Evolutionary conservation across 805 yeast species (phyloP).

Genomic region (Saturnispora dispora): DNA sequence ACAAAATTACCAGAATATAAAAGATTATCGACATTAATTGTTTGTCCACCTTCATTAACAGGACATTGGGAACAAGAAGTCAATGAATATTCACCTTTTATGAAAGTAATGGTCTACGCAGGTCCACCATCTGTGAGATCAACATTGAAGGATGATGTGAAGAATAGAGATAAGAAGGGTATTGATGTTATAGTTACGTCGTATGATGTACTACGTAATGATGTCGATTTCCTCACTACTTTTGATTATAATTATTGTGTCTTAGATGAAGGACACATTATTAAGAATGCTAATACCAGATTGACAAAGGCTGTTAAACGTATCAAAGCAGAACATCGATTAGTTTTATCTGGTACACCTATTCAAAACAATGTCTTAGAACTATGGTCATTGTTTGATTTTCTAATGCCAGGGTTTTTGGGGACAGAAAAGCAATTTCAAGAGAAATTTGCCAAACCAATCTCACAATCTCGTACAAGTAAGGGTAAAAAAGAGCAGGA

Average conservation of each 20-base stretch:
- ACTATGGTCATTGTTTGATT: conserved; percentile 95
- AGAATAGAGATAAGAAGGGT: conserved; percentile 25
- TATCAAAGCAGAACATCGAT: conserved; percentile 77
- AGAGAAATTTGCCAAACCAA: conserved; percentile 95
- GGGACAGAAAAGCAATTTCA: conserved; percentile 93
- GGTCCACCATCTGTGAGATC: conserved; percentile 80
- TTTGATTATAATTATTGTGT: conserved; percentile 88
- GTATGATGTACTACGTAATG: conserved; percentile 94
- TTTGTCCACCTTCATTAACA: conserved; percentile 95
- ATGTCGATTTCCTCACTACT: conserved; percentile 50
- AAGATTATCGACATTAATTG: conserved; percentile 71
- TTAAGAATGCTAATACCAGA: conserved; percentile 84
- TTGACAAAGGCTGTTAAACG: conserved; percentile 81
- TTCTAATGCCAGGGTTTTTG: conserved; percentile 95
- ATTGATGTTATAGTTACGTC: conserved; percentile 87
- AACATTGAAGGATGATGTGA: conserved; percentile 43
- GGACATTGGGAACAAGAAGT: conserved; percentile 99
- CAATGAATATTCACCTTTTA: conserved; percentile 78
- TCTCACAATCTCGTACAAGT: conserved; percentile 84
- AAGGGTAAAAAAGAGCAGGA: conserved; percentile 93
- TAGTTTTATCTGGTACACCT: conserved; percentile 93
- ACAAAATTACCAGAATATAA: conserved; percentile 59
- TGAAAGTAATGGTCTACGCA: conserved; percentile 77
- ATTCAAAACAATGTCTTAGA: conserved; percentile 95
- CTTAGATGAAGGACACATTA: conserved; percentile 95